A percentile compares a stretch with the other conserved stretches of the same genome.
phyloP scores from a whole-genome alignment of 2,329 filamentous ascomycete genomes.

The Setomelanomma holmii region DNA sequence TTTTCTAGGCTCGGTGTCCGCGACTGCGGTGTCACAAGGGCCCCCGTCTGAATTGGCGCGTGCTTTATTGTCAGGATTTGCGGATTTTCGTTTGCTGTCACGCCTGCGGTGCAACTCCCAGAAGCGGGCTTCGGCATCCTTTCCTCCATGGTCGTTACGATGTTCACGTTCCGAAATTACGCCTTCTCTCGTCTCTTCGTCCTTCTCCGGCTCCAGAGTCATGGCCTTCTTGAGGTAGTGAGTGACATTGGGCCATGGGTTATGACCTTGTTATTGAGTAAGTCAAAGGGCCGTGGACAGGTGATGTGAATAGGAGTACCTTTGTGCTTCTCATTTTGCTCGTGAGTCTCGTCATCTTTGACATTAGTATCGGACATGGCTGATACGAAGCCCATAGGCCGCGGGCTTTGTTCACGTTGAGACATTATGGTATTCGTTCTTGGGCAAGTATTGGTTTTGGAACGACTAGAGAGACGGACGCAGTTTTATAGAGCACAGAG shows the following conservation, averaged over 20 bases:
- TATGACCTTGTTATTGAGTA: not conserved
- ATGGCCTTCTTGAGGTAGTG: constrained; percentile 8
- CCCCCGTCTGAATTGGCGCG: too few species aligned
- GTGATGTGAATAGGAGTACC: not conserved
- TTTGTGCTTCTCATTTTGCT: constrained; percentile 1
- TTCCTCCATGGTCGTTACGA: constrained; percentile 4
- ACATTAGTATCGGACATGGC: constrained; percentile 8
- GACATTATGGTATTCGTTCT: constrained; percentile 4
- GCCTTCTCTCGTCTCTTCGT: constrained; percentile 1
- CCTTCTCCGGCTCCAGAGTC: not conserved
- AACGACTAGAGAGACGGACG: too few species aligned
- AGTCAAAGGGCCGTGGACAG: too few species aligned
- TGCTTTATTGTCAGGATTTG: too few species aligned
- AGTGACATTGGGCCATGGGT: not conserved
- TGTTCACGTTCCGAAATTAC: constrained; percentile 2
- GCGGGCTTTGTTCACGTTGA: not conserved
- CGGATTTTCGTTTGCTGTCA: not conserved
- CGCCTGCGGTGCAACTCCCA: not conserved
- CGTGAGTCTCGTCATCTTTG: not conserved
- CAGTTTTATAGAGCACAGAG: too few species aligned
- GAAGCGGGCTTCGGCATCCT: constrained; percentile 1
- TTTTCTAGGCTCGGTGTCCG: not conserved
- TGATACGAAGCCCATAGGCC: constrained; percentile 6
- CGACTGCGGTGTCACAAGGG: not conserved
- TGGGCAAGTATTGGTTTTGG: too few species aligned